These are phyloP conservation scores for Blastocystis sp. DNA, from an alignment of 352 stramenopile species.

Conservation along the genomic window DNA sequence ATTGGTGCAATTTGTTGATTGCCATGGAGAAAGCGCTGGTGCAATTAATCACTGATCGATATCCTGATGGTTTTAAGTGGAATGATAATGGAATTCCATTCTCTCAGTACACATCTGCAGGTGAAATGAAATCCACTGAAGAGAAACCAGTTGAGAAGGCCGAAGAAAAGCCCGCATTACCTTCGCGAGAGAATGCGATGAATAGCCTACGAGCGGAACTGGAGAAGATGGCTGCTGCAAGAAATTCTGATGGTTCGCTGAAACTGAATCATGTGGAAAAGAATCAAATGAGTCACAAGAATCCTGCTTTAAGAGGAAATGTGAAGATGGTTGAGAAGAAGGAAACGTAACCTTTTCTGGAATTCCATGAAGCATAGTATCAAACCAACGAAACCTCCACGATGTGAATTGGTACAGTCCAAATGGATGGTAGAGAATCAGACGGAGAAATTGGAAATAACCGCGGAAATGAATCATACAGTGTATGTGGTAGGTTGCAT, in stretches of 20 bases:
- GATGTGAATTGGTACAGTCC: constrained; percentile 82
- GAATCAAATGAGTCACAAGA: constrained; percentile 55
- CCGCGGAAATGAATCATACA: constrained; percentile 68
- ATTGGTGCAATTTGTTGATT: constrained; percentile 12
- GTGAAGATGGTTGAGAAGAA: constrained; percentile 66
- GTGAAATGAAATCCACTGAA: no score
- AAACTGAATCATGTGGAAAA: constrained; percentile 46
- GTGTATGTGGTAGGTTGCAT: constrained; percentile 92
- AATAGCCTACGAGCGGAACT: background rate
- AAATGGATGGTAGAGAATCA: constrained; percentile 97
- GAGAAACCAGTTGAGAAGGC: background rate
- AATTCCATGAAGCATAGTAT: background rate
- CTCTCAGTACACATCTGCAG: background rate
- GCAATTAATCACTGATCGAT: background rate
- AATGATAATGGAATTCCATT: background rate
- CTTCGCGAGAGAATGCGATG: background rate
- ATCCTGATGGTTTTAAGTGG: constrained; percentile 1
- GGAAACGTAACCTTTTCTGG: background rate
- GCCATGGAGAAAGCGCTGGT: constrained; percentile 10
- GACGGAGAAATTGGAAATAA: constrained; percentile 74
- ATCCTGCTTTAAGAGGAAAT: constrained; percentile 33
- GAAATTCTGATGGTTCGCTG: background rate
- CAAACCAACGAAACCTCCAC: constrained; percentile 8
- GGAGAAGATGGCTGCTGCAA: background rate
- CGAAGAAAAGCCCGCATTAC: background rate